phyloP scores from a whole-genome alignment of 1,284 basidiomycete genomes.

The Boletus calvinii region DNA sequence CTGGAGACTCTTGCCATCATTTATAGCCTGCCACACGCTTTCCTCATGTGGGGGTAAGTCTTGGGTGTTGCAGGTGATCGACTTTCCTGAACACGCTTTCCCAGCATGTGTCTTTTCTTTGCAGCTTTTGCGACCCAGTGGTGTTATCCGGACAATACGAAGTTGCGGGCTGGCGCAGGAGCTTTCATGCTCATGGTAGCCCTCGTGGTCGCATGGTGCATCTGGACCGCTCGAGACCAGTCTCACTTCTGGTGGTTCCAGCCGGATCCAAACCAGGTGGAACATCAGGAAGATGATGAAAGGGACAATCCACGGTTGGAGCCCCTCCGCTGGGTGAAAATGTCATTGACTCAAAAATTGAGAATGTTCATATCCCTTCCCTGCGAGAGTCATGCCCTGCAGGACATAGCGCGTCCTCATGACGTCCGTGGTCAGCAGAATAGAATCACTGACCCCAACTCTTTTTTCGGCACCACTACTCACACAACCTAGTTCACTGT shows the following conservation, averaged over 20 bases:
- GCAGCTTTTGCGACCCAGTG: conserved; percentile 31
- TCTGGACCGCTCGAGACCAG: conserved; percentile 25
- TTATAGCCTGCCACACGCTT: conserved; percentile 39
- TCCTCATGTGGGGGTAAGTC: conserved; percentile 43
- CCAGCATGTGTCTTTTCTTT: conserved; percentile 33
- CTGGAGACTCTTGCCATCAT: conserved; percentile 39
- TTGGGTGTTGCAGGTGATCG: background rate
- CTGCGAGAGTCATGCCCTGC: conserved; percentile 9
- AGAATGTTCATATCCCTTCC: background rate
- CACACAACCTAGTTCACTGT: background rate
- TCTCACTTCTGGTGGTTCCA: conserved; percentile 28
- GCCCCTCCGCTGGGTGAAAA: background rate
- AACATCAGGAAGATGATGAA: background rate
- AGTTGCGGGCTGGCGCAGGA: conserved; percentile 8
- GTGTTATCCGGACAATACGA: conserved; percentile 9
- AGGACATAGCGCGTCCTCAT: background rate
- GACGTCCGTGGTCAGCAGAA: background rate
- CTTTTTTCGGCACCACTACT: background rate
- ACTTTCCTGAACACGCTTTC: conserved; percentile 1
- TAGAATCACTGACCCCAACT: background rate
- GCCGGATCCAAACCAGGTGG: conserved; percentile 15
- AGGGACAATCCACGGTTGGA: background rate
- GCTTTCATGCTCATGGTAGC: conserved; percentile 2
- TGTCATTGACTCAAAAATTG: background rate
- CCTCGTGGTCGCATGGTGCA: conserved; percentile 24